phyloP scores from a whole-genome alignment of 1,139 yeast species.

The Yamadazyma kanchanaburiensis region DNA sequence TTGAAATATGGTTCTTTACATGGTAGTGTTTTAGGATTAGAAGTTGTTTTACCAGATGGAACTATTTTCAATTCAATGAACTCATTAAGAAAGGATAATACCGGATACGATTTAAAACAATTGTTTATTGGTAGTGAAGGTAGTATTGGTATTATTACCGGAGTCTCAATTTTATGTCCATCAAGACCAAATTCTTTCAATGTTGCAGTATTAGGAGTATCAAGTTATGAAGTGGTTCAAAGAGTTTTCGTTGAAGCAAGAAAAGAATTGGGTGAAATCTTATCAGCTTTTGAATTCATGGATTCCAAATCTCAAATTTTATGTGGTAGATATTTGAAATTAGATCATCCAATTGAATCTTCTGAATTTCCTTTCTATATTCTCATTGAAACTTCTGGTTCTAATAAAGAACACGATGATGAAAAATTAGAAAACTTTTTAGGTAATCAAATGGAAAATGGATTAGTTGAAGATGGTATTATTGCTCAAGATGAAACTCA shows the following conservation, averaged over 20 bases:
- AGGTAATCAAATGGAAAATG: constrained; percentile 82
- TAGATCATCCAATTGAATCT: constrained; percentile 76
- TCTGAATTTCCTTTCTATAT: constrained; percentile 79
- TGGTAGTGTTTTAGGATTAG: constrained; percentile 88
- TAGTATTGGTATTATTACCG: constrained; percentile 85
- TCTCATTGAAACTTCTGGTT: constrained; percentile 90
- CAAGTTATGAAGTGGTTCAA: constrained; percentile 78
- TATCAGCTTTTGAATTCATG: constrained; percentile 95
- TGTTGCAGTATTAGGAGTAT: constrained; percentile 85
- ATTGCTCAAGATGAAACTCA: constrained; percentile 95
- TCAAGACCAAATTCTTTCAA: constrained; percentile 86
- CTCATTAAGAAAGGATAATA: constrained; percentile 85
- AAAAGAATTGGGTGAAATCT: constrained; percentile 73
- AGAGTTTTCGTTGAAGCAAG: constrained; percentile 79
- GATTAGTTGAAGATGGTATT: constrained; percentile 82
- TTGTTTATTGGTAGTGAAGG: constrained; percentile 93
- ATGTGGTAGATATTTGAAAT: constrained; percentile 52
- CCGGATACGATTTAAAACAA: constrained; percentile 92
- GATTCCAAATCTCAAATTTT: constrained; percentile 72
- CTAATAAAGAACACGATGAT: constrained; percentile 82
- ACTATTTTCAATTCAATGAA: constrained; percentile 75
- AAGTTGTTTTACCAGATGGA: constrained; percentile 90
- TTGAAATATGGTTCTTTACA: constrained; percentile 90
- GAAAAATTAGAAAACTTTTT: constrained; percentile 75
- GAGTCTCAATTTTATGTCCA: constrained; percentile 85